Percentiles rank a stretch among this genome's conserved stretches.
Conservation (phyloP, 768 basidiomycete species). For the Porpolomopsis calyptriformis region DNA sequence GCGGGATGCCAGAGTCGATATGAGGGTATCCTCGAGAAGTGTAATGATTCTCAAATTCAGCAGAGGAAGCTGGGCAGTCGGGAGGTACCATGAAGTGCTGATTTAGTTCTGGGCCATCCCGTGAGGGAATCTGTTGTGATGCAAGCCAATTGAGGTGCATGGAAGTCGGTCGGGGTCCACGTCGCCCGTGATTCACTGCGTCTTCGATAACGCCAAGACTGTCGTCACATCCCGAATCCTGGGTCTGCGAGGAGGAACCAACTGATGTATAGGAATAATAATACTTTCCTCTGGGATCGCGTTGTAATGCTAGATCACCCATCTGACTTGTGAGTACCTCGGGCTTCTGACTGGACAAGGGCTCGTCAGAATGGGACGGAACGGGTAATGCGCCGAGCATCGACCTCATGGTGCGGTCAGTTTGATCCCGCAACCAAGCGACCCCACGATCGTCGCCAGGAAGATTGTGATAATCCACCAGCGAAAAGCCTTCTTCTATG, state of each 20-base stretch:
- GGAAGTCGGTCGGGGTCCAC: slow-evolving; percentile 46
- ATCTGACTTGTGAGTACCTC: slow-evolving; percentile 22
- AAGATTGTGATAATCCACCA: slow-evolving; percentile 33
- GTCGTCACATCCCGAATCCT: slow-evolving; percentile 48
- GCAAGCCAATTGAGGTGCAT: slow-evolving; percentile 60
- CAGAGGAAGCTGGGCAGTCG: slow-evolving; percentile 20
- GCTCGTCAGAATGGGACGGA: slow-evolving; percentile 46
- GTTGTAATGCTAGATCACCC: slow-evolving; percentile 53
- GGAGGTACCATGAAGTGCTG: slow-evolving; percentile 13
- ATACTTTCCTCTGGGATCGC: slow-evolving; percentile 58
- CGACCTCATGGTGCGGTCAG: slow-evolving; percentile 48
- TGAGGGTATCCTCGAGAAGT: slow-evolving; percentile 16
- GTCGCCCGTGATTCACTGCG: slow-evolving; percentile 3
- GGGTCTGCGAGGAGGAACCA: slow-evolving; percentile 35
- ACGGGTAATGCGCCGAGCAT: slow-evolving; percentile 50
- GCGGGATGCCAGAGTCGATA: slow-evolving; percentile 26
- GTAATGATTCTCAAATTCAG: slow-evolving; percentile 21
- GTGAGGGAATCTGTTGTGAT: slow-evolving; percentile 32
- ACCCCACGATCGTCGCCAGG: slow-evolving; percentile 58
- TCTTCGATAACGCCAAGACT: slow-evolving; percentile 18
- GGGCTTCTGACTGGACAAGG: slow-evolving; percentile 30
- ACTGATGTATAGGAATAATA: slow-evolving; percentile 61
- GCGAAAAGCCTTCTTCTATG: slow-evolving; percentile 29
- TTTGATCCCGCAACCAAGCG: slow-evolving; percentile 80
- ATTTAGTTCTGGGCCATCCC: slow-evolving; percentile 1